These are phyloP conservation scores for Striga hermonthica DNA, from an alignment of 305 asterid species.

Conservation along the genomic window DNA sequence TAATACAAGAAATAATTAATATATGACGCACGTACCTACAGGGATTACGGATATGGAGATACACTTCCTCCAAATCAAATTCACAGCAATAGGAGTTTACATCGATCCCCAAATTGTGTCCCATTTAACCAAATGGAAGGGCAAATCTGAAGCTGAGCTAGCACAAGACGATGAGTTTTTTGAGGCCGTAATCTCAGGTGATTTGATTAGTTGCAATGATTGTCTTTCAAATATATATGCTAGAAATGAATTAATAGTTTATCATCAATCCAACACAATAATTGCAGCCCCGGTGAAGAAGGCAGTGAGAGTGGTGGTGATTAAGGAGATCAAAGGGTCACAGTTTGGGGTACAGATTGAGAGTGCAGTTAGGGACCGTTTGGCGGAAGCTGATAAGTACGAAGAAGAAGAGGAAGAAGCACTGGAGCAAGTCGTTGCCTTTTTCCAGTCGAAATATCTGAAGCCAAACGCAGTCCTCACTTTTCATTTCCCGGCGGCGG, in stretches of 20 bases:
- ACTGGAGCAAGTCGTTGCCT: constrained; percentile 51
- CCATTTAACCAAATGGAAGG: constrained; percentile 69
- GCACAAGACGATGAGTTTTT: constrained; percentile 67
- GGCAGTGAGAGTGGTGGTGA: constrained; percentile 65
- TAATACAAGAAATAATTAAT: background rate
- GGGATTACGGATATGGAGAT: constrained; percentile 93
- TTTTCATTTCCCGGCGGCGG: constrained; percentile 55
- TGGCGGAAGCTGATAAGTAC: constrained; percentile 65
- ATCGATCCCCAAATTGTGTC: constrained; percentile 59
- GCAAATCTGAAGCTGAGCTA: constrained; percentile 52
- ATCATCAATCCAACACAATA: background rate
- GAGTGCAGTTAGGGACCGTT: constrained; percentile 66
- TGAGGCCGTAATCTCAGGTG: constrained; percentile 65
- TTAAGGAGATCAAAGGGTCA: constrained; percentile 90
- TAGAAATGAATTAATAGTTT: no score
- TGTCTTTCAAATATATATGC: no score
- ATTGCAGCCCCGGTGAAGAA: constrained; percentile 70
- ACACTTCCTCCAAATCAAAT: constrained; percentile 87
- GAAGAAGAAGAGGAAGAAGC: constrained; percentile 85
- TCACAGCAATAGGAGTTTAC: constrained; percentile 93
- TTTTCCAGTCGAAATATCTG: constrained; percentile 72
- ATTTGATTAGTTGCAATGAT: background rate
- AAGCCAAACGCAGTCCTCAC: constrained; percentile 53
- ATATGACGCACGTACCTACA: constrained; percentile 21
- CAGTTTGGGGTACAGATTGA: constrained; percentile 80